Conservation (phyloP, 805 yeast species). For the Wilhelminamyces savonicus region DNA sequence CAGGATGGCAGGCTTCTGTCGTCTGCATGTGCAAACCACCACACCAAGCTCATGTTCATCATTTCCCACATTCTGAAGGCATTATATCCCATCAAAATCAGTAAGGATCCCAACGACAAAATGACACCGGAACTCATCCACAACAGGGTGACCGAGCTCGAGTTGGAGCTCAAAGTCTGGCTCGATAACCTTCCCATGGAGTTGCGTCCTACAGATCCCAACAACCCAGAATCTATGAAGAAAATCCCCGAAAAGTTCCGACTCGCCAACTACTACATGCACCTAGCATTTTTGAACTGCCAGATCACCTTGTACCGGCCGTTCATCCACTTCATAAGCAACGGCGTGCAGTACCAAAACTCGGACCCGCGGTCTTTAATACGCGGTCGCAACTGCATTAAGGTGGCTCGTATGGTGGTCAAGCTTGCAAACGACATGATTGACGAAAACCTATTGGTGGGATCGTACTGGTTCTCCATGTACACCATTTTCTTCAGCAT, state of each 20-base stretch:
- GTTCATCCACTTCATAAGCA: slow-evolving; percentile 75
- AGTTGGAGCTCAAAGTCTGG: slow-evolving; percentile 68
- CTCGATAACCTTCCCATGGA: slow-evolving; percentile 61
- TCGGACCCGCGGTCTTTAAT: slow-evolving; percentile 57
- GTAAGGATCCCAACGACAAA: slow-evolving; percentile 11
- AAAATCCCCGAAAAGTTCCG: slow-evolving; percentile 49
- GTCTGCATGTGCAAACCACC: slow-evolving; percentile 78
- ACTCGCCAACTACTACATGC: slow-evolving; percentile 69
- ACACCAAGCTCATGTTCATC: slow-evolving; percentile 67
- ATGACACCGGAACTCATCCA: slow-evolving; percentile 32
- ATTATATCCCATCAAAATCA: slow-evolving; percentile 67
- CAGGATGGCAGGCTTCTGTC: slow-evolving; percentile 55
- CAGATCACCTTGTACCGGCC: slow-evolving; percentile 82
- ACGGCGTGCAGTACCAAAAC: slow-evolving; percentile 30
- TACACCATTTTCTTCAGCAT: slow-evolving; percentile 86
- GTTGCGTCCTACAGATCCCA: slow-evolving; percentile 66
- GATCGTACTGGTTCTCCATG: slow-evolving; percentile 88
- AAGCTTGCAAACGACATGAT: slow-evolving; percentile 77
- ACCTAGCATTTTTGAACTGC: slow-evolving; percentile 67
- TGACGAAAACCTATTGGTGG: slow-evolving; percentile 61
- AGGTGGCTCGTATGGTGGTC: slow-evolving; percentile 77
- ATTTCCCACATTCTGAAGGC: slow-evolving; percentile 65
- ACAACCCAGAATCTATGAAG: slow-evolving; percentile 9
- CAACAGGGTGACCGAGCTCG: slow-evolving; percentile 52
- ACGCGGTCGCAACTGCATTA: slow-evolving; percentile 77